Evolutionary conservation across 306 rosid species (phyloP).

Genomic region (Echinosophora koreensis): DNA sequence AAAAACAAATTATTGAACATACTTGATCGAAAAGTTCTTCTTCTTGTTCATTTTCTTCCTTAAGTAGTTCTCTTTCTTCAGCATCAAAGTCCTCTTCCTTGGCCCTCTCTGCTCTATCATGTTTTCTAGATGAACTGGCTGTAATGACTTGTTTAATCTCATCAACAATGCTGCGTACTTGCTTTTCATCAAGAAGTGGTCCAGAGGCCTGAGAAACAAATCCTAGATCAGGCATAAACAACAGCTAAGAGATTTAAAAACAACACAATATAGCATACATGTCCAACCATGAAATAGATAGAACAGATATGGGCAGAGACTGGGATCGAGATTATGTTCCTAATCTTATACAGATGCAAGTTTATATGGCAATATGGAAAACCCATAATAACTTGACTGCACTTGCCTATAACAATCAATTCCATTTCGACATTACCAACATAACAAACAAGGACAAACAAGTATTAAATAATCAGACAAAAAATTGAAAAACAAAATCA

Average conservation of each 20-base stretch:
- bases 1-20: slow-evolving; percentile 33
- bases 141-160: slow-evolving; percentile 91
- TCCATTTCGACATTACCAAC: background rate
- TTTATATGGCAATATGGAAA: background rate
- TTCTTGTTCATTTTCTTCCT: slow-evolving; percentile 97
- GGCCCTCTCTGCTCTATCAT: slow-evolving; percentile 87
- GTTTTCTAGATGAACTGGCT: slow-evolving; percentile 90
- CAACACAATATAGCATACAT: slow-evolving; percentile 8
- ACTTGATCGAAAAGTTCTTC: slow-evolving; percentile 99
- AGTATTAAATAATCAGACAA: background rate
- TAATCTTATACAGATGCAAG: background rate
- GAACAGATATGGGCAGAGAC: background rate
- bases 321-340: background rate
- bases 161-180: slow-evolving; percentile 87
- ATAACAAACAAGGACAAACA: slow-evolving; percentile 10
- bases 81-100: slow-evolving; percentile 98
- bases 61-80: slow-evolving; percentile 87
- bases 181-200: slow-evolving; percentile 80
- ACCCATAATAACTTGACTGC: slow-evolving; percentile 6
- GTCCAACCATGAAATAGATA: background rate
- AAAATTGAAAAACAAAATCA: background rate
- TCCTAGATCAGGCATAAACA: slow-evolving; percentile 24
- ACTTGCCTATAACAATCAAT: background rate
- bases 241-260: slow-evolving; percentile 16
- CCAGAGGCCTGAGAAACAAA: slow-evolving; percentile 73